phyloP scores from a whole-genome alignment of 495 filamentous ascomycete genomes.

The Glonium stellatum region DNA sequence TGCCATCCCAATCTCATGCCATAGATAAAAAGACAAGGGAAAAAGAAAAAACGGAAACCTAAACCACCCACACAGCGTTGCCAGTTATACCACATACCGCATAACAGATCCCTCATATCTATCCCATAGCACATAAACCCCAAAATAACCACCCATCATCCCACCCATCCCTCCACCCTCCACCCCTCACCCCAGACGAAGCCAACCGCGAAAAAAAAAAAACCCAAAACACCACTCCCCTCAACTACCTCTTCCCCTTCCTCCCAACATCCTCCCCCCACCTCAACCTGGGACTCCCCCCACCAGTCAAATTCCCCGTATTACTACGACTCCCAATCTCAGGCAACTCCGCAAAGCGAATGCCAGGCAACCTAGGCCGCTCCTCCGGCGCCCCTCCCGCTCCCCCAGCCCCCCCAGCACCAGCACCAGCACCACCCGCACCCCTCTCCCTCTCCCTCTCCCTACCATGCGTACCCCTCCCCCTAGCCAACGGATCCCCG shows the following conservation, averaged over 20 bases:
- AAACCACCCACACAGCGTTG: neutral
- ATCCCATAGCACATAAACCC: neutral
- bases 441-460: too few species aligned
- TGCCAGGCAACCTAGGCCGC: constrained; percentile 30
- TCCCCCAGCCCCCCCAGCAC: too few species aligned
- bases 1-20: neutral
- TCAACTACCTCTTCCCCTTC: neutral
- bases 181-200: too few species aligned
- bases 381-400: constrained; percentile 23
- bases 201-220: too few species aligned
- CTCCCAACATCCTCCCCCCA: constrained; percentile 26
- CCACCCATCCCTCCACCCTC: too few species aligned
- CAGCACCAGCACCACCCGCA: too few species aligned
- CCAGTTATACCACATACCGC: neutral
- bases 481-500: constrained; percentile 17
- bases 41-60: neutral
- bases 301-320: neutral
- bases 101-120: neutral
- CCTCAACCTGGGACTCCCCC: constrained; percentile 15
- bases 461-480: constrained; percentile 18
- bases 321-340: constrained; percentile 7
- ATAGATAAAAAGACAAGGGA: neutral
- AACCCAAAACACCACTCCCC: neutral
- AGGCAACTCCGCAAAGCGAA: constrained; percentile 44
- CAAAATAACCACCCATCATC: neutral